Percentiles rank a stretch among this genome's conserved stretches.
These are phyloP conservation scores for Malus sylvestris DNA, from an alignment of 306 rosid species.

Conservation along the genomic window DNA sequence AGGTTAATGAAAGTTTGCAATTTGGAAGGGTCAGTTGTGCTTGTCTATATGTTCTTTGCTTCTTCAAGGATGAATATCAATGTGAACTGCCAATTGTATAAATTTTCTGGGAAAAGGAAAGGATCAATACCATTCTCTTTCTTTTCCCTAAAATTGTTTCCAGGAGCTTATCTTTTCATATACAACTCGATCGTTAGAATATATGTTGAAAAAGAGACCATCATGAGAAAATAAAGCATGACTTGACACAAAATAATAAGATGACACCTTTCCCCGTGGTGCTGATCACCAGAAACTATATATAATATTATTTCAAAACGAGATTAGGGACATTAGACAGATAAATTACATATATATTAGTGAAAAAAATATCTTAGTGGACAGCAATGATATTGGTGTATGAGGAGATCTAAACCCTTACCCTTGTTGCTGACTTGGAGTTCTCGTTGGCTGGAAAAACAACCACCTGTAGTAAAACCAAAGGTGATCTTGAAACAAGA, in stretches of 20 bases:
- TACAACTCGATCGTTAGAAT: background rate
- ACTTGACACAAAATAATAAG: background rate
- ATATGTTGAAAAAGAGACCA: background rate
- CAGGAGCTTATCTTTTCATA: background rate
- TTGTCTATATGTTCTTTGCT: background rate
- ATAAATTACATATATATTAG: background rate
- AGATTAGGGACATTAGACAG: background rate
- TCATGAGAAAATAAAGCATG: background rate
- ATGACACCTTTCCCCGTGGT: background rate
- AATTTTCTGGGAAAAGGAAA: background rate
- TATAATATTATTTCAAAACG: background rate
- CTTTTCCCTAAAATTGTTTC: background rate
- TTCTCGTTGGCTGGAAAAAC: too few species aligned
- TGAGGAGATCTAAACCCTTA: too few species aligned
- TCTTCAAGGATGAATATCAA: background rate
- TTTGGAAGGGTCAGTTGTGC: background rate
- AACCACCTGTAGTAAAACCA: too few species aligned
- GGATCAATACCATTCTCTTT: conserved; percentile 1
- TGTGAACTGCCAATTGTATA: background rate
- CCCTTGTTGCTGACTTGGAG: too few species aligned
- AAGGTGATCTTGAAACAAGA: too few species aligned
- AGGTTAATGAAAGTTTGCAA: background rate
- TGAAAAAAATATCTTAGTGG: background rate
- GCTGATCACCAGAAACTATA: background rate
- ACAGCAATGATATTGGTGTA: too few species aligned